Evolutionary conservation across 2,329 filamentous ascomycete species (phyloP).

Genomic region (Ophiostoma novo-ulmi): DNA sequence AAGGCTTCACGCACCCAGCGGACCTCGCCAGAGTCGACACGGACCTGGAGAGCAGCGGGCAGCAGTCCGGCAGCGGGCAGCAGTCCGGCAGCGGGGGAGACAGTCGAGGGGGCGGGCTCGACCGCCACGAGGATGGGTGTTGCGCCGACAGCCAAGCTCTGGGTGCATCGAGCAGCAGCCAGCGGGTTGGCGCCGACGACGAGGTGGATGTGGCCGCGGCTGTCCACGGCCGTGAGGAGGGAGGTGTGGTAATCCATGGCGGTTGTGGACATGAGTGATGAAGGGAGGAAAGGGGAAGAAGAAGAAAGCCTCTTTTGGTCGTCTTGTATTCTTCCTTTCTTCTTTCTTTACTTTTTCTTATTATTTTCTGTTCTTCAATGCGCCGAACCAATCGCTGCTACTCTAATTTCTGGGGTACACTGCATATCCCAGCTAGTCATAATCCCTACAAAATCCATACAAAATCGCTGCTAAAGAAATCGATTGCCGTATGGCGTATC

Average conservation of each 20-base stretch:
- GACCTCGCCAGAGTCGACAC: constrained; percentile 61
- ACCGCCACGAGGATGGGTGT: constrained; percentile 73
- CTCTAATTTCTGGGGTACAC: background rate
- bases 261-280: background rate
- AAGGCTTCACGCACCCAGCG: constrained; percentile 64
- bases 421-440: background rate
- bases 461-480: background rate
- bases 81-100: constrained; percentile 40
- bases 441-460: background rate
- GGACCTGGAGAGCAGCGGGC: constrained; percentile 55
- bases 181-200: constrained; percentile 82
- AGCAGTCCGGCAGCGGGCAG: constrained; percentile 40
- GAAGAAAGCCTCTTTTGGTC: background rate
- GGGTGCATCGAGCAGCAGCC: constrained; percentile 74
- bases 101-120: constrained; percentile 31
- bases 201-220: constrained; percentile 68
- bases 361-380: background rate
- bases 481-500: constrained; percentile 2
- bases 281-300: background rate
- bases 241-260: constrained; percentile 37
- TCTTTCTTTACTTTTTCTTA: background rate
- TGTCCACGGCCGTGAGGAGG: constrained; percentile 68
- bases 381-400: background rate
- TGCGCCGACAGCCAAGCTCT: constrained; percentile 77
- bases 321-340: background rate